Evolutionary conservation across 176 grass and related monocot species (phyloP), one percentile per base, ranked within the genome.

Genomic region (Aegilops umbellulata): DNA sequence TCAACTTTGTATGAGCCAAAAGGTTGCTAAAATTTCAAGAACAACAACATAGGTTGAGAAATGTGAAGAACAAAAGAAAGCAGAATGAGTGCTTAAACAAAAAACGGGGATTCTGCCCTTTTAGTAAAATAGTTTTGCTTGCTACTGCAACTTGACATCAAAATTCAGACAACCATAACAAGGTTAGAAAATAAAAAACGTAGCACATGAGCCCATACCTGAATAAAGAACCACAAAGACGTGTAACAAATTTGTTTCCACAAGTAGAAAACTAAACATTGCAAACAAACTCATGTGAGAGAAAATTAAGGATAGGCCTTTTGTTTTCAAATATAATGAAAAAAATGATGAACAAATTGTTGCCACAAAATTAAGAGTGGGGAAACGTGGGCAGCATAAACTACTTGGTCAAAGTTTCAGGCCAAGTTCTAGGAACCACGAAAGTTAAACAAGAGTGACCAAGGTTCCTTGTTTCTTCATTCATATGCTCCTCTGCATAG

Each of bases 381-480:
- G 73, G 67, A 84, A 84, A 29, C 38, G 71, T 79, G 74, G n/a
- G 31, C 36, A 42, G 35, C 67, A 80, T 53, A 84, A 79, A 55
- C 57, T 73, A 64, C 46, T 35, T 66, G 15, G 39, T 80, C 4
- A 72, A 49, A 64, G 57, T 39, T 36, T 78, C 5, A 71, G 44
- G 16, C 25, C 12, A 70, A 47, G 35, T 78, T 60, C n/a, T 53
- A 71, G 49, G 70, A 11, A 47, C 15, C 62, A 42, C 35, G 22
- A 76, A 11, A 41, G 15, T 65, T 27, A 65, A 82, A 13, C n/a
- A 46, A 70, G 17, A 70, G 30, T 70, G 35, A 38, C 67, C 34
- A 13, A 39, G 19, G 35, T n/a, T 38, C 67, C 67, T 23, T 70
- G 67, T 70, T 36, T 41, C 68, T 39, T 71, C 20, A 23, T 71